Conservation (phyloP, 495 filamentous ascomycete genomes). For the Lepraria neglecta region DNA sequence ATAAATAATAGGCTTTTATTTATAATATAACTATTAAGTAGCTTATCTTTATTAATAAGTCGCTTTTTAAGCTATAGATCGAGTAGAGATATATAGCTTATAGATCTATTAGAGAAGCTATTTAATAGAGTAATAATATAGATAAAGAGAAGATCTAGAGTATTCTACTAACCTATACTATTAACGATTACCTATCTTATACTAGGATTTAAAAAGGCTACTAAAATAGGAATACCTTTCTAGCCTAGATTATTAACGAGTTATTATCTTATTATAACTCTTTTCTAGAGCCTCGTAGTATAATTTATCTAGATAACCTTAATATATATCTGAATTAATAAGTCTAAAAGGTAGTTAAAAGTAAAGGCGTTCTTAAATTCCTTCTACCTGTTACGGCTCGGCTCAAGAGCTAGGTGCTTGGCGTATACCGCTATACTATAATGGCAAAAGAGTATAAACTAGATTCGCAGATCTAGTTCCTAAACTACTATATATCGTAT, state of each 20-base stretch:
- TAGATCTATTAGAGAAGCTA: constrained; percentile 5
- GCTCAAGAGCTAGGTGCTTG: too few relatives aligned
- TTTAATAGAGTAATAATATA: constrained; percentile 4
- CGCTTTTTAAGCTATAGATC: constrained; percentile 12
- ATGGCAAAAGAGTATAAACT: too few relatives aligned
- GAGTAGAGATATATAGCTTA: constrained; percentile 9
- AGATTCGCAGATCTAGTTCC: too few relatives aligned
- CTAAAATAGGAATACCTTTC: constrained; percentile 11
- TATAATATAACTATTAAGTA: constrained; percentile 13
- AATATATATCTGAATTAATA: too few relatives aligned
- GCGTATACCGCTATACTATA: too few relatives aligned
- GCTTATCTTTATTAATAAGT: constrained; percentile 18
- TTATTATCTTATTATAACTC: constrained; percentile 3
- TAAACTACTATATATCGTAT: neutral
- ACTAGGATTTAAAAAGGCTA: neutral
- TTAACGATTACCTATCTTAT: neutral
- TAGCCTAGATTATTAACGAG: neutral
- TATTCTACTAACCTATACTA: neutral
- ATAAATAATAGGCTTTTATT: neutral
- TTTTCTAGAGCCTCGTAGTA: too few relatives aligned
- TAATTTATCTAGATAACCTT: too few relatives aligned
- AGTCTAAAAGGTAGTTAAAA: neutral
- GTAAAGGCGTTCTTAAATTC: constrained; percentile 1
- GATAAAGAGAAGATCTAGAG: neutral
- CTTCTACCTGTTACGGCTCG: too few relatives aligned